Evolutionary conservation across 345 rosid genomes (phyloP).

Genomic region (Orychophragmus violaceus): DNA sequence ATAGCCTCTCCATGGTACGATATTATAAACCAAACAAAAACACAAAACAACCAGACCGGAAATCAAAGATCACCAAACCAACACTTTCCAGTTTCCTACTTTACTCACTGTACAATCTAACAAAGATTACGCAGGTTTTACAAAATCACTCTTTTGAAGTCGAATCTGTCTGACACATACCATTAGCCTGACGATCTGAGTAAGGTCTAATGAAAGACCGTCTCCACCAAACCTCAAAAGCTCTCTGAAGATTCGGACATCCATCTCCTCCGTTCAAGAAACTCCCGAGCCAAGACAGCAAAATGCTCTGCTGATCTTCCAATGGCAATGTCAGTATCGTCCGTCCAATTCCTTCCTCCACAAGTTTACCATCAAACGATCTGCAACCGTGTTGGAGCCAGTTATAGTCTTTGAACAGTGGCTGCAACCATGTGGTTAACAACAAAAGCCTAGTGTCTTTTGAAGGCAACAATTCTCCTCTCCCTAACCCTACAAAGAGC

Average conservation of each 20-base stretch:
- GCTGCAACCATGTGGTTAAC: slow-evolving; percentile 84
- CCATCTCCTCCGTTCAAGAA: slow-evolving; percentile 78
- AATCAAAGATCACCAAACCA: slow-evolving; percentile 20
- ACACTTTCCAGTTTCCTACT: slow-evolving; percentile 17
- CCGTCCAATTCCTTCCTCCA: slow-evolving; percentile 94
- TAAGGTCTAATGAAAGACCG: slow-evolving; percentile 84
- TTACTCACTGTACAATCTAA: slow-evolving; percentile 26
- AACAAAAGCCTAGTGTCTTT: slow-evolving; percentile 72
- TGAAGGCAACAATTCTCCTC: slow-evolving; percentile 79
- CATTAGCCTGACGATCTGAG: slow-evolving; percentile 24
- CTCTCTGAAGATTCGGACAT: slow-evolving; percentile 95
- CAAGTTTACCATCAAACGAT: slow-evolving; percentile 79
- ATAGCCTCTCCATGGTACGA: slow-evolving; percentile 6
- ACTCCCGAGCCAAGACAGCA: slow-evolving; percentile 78
- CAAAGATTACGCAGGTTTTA: slow-evolving; percentile 8
- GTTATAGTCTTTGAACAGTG: slow-evolving; percentile 80
- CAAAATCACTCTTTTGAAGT: slow-evolving; percentile 23
- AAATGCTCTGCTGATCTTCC: slow-evolving; percentile 84
- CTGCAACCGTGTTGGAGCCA: slow-evolving; percentile 93
- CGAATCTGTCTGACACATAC: slow-evolving; percentile 16
- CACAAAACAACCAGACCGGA: not conserved
- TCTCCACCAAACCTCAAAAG: slow-evolving; percentile 99
- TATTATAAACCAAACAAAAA: slow-evolving; percentile 13
- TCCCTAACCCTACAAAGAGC: slow-evolving; percentile 82
- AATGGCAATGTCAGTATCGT: slow-evolving; percentile 86